Base-by-base conservation (phyloP, 2,329 filamentous ascomycete species). In the Raffaelea albimanens region DNA sequence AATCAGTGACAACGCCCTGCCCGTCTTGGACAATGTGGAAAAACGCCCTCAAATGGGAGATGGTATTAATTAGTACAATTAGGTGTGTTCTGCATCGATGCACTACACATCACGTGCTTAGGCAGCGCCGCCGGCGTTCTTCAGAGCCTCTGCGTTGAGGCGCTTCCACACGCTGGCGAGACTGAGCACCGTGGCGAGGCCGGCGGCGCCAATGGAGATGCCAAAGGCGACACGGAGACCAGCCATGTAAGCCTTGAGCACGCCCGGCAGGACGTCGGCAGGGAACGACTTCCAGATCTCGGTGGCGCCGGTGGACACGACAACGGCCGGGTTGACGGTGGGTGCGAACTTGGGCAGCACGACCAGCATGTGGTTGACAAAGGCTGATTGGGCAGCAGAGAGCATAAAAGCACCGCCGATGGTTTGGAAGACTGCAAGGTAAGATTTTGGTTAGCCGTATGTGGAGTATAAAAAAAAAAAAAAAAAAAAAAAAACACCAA, bases 351-450 rank as follows among this genome's bases (percentile, higher is more conserved):
- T 48, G 1, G 58, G 55, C n/a, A 67, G 47, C 1, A 48, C 50
- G 8, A 47, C 33, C 13, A 65, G 39, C 19, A 70, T 54, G 18
- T 59, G 58, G 47, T 68, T 69, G 10, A 63, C 58, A 33, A 70
- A 67, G 7, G 63, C 61, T 1, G 61, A 61, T 53, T 70, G 63
- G 5, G 63, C 67, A 29, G 64, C 65, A 1, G 68, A 67, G 25
- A 75, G 60, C 55, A 72, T 69, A 20, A 76, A 61, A 2, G 73
- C 67, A 16, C 70, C 68, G 7, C 70, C 70, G 50, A 73, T 62
- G 4, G 66, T 71, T 51, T 73, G 69, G 25, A 61, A 59, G 51
- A 72, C 58, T 49, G 53, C 1, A 16, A 4, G 2, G 8, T 39
- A 10, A 43, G 18, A 34, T 51, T 1, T 63, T 40, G 38, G 45